Percentiles rank a stretch among this genome's conserved stretches.
Conservation (phyloP, 108 stramenopile species). For the Cyclotella kingstonii region DNA sequence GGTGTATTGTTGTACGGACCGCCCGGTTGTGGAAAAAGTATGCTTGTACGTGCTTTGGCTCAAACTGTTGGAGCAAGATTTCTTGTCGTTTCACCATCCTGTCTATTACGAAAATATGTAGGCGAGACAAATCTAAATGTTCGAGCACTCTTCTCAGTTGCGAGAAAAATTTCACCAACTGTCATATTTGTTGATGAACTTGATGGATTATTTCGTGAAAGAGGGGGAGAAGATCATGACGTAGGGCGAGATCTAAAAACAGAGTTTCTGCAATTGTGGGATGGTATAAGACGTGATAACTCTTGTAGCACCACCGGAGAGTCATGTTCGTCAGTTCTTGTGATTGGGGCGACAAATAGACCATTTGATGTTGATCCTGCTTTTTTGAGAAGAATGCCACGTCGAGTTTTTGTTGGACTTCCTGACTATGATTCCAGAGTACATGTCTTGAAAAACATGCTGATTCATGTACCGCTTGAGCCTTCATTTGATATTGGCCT, state of each 20-base stretch:
- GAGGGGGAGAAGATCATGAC: conserved; percentile 83
- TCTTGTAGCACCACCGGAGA: conserved; percentile 6
- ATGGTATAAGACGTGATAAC: conserved; percentile 58
- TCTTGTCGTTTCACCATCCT: conserved; percentile 86
- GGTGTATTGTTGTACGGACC: conserved; percentile 80
- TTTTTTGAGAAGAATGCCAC: conserved; percentile 82
- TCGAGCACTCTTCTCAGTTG: conserved; percentile 87
- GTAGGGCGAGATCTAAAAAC: conserved; percentile 92
- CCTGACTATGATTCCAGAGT: conserved; percentile 72
- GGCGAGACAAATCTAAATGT: conserved; percentile 94
- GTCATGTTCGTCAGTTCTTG: conserved; percentile 22
- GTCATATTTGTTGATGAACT: conserved; percentile 94
- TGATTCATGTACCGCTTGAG: conserved; percentile 38
- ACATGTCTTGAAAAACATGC: conserved; percentile 57
- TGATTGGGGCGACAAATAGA: conserved; percentile 92
- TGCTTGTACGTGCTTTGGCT: conserved; percentile 81
- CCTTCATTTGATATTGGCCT: conserved; percentile 29
- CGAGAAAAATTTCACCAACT: conserved; percentile 60
- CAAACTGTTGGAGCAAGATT: conserved; percentile 79
- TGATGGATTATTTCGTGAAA: conserved; percentile 87
- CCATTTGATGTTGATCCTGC: conserved; percentile 95
- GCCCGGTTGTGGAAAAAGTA: conserved; percentile 90
- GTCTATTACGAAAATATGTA: conserved; percentile 89
- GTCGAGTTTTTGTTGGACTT: conserved; percentile 79
- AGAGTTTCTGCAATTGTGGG: conserved; percentile 96